Conservation (phyloP, 257 asterid genomes). For the Solanum sejunctum region DNA sequence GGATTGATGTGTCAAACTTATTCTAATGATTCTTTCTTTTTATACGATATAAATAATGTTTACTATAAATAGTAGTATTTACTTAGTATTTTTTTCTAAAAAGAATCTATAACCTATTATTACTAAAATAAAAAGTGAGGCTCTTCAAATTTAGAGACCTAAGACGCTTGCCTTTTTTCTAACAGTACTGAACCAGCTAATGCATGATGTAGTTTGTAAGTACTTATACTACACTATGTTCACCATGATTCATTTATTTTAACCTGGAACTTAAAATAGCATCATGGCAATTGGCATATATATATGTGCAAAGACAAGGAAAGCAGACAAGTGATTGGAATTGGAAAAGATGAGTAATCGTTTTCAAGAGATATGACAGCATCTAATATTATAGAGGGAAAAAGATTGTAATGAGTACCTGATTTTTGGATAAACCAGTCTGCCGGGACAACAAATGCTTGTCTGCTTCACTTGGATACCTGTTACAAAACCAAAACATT, state of each 20-base stretch:
- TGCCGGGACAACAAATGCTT: constrained; percentile 89
- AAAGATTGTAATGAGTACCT: constrained; percentile 43
- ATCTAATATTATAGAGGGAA: constrained; percentile 14
- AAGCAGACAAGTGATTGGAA: neutral
- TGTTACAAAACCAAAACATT: constrained; percentile 6
- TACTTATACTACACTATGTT: no score
- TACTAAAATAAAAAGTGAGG: no score
- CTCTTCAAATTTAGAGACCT: no score
- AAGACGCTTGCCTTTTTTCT: no score
- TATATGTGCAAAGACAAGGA: neutral
- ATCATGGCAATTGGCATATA: neutral
- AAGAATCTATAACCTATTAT: no score
- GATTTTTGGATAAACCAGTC: constrained; percentile 85
- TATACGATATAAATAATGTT: no score
- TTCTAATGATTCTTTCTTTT: no score
- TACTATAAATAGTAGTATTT: no score
- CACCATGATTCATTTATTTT: neutral
- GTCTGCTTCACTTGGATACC: constrained; percentile 97
- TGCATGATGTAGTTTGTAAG: no score
- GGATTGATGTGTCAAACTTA: no score
- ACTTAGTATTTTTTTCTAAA: no score
- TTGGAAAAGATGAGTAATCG: constrained; percentile 15
- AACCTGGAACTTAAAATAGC: neutral
- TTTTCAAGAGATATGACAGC: constrained; percentile 32
- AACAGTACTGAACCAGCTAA: no score